Percentiles rank a stretch among this genome's conserved stretches.
Evolutionary conservation across 768 basidiomycete genomes (phyloP).

Genomic region (Suillus placidus): DNA sequence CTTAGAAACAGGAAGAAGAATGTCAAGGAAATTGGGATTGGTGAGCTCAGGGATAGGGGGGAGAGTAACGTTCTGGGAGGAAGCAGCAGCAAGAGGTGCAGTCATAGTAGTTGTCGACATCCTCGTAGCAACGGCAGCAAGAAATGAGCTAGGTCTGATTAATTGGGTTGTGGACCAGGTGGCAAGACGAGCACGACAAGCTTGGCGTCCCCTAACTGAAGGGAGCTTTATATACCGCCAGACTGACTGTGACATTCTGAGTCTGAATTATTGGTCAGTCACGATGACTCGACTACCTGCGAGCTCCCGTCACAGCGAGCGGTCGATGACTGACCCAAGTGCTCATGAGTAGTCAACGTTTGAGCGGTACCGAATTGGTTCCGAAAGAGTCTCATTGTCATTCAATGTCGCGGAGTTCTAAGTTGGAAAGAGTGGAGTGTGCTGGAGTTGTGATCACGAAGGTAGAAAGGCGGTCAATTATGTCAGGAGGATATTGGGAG

Average conservation of each 20-base stretch:
- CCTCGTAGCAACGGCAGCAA: not conserved
- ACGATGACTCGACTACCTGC: not conserved
- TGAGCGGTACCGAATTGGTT: not conserved
- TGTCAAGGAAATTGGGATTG: constrained; percentile 56
- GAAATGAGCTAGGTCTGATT: not conserved
- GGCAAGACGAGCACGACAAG: not conserved
- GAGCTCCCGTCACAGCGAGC: not conserved
- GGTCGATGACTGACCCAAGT: not conserved
- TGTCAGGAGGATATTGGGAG: too few species aligned
- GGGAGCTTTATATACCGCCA: not conserved
- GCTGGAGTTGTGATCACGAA: too few species aligned
- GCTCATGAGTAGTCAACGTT: too few species aligned
- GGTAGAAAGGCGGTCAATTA: too few species aligned
- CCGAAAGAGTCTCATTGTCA: not conserved
- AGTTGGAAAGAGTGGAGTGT: not conserved
- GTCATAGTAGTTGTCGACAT: constrained; percentile 8
- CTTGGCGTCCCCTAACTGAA: not conserved
- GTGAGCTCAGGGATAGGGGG: constrained; percentile 63
- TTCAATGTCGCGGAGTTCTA: not conserved
- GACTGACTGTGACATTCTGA: not conserved
- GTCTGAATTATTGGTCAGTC: not conserved
- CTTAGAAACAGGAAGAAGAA: constrained; percentile 46
- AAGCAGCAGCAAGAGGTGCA: constrained; percentile 20
- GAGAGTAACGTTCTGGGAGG: constrained; percentile 51
- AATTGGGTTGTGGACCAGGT: not conserved